These are phyloP conservation scores for Colletotrichum destructivum DNA, from an alignment of 2,329 filamentous ascomycete genomes.

Conservation along the genomic window DNA sequence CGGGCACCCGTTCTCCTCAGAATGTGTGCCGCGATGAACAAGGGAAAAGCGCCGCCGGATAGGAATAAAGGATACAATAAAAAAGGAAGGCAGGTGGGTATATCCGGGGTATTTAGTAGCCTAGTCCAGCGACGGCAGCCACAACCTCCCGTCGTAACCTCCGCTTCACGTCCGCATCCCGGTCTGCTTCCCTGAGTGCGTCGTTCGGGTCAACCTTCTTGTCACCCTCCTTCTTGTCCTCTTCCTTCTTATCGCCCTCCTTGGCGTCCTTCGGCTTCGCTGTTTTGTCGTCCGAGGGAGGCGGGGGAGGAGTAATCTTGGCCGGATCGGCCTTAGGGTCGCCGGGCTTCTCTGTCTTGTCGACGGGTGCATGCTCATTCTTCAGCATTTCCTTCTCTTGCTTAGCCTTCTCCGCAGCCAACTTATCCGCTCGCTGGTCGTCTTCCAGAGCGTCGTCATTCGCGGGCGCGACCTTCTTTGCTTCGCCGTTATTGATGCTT, in stretches of 20 bases:
- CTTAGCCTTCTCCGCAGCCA: constrained; percentile 25
- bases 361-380: constrained; percentile 34
- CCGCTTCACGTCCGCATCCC: constrained; percentile 27
- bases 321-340: constrained; percentile 37
- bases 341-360: constrained; percentile 30
- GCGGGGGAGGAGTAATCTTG: constrained; percentile 10
- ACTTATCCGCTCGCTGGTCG: constrained; percentile 37
- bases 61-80: constrained; percentile 14
- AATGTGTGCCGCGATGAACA: too few species aligned
- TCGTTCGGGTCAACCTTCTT: constrained; percentile 41
- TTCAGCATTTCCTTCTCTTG: constrained; percentile 35
- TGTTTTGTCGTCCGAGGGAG: background rate
- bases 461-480: constrained; percentile 28
- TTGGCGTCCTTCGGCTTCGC: constrained; percentile 13
- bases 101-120: constrained; percentile 28
- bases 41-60: constrained; percentile 3
- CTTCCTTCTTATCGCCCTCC: constrained; percentile 9
- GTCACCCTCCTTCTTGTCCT: constrained; percentile 22
- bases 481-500: constrained; percentile 29
- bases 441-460: constrained; percentile 39
- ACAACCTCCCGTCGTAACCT: constrained; percentile 36
- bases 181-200: constrained; percentile 36
- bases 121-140: constrained; percentile 36
- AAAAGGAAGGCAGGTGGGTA: background rate
- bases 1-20: background rate